Evolutionary conservation across 768 basidiomycete species (phyloP).

Genomic region (Trichaptum fuscoviolaceum): DNA sequence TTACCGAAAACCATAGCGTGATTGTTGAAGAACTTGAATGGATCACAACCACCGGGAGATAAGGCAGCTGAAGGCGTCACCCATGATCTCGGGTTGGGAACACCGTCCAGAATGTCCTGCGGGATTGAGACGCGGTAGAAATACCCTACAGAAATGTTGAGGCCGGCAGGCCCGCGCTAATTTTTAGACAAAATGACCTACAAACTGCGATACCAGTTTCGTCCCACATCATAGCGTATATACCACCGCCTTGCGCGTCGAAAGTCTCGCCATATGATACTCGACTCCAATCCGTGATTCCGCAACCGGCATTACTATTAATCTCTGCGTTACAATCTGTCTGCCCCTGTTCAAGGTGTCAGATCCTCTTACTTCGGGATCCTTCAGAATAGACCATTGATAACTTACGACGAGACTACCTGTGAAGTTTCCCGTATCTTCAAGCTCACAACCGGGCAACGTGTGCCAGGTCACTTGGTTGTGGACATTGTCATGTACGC

Average conservation of each 20-base stretch:
- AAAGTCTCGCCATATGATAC: slow-evolving; percentile 83
- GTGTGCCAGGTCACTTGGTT: slow-evolving; percentile 86
- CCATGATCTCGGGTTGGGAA: slow-evolving; percentile 65
- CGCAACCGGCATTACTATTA: slow-evolving; percentile 67
- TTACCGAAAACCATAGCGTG: slow-evolving; percentile 74
- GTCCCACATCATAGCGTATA: slow-evolving; percentile 91
- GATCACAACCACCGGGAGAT: slow-evolving; percentile 49
- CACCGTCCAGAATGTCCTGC: slow-evolving; percentile 53
- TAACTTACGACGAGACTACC: slow-evolving; percentile 56
- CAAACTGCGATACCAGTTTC: slow-evolving; percentile 69
- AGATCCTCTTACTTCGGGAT: background rate
- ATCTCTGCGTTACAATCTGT: slow-evolving; percentile 38
- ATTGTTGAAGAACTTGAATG: slow-evolving; percentile 52
- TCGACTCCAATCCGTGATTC: slow-evolving; percentile 71
- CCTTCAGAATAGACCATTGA: background rate
- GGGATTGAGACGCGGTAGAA: slow-evolving; percentile 79
- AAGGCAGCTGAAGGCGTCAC: slow-evolving; percentile 61
- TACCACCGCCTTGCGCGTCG: slow-evolving; percentile 74
- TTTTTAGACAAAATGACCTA: slow-evolving; percentile 31
- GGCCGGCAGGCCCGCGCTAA: background rate
- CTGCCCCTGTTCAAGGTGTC: slow-evolving; percentile 15
- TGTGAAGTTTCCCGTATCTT: slow-evolving; percentile 49
- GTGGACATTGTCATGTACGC: slow-evolving; percentile 79
- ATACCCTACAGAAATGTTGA: slow-evolving; percentile 46
- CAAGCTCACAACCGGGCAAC: slow-evolving; percentile 50